Conservation (phyloP, 75 land plant genomes). For the Ceratopteris richardii region DNA sequence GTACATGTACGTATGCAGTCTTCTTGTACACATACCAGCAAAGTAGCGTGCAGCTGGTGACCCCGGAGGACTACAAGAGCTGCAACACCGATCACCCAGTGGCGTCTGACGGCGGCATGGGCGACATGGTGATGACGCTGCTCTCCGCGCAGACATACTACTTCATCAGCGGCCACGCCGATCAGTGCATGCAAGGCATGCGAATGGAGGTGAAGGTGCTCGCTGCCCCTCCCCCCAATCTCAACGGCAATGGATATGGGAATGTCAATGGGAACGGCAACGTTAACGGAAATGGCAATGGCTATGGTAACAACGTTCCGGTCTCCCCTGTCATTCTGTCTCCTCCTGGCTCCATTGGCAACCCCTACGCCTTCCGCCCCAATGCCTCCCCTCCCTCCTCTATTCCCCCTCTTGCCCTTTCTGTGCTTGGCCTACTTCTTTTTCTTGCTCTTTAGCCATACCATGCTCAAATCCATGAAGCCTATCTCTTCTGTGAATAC, state of each 20-base stretch:
- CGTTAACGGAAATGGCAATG: not conserved
- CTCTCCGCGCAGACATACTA: not conserved
- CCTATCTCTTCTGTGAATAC: no score
- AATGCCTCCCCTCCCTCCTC: not conserved
- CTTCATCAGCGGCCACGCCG: not conserved
- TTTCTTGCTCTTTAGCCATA: no score
- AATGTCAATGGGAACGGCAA: not conserved
- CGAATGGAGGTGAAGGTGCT: not conserved
- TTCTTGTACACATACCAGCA: not conserved
- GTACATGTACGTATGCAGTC: not conserved
- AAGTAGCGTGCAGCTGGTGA: conserved; percentile 4
- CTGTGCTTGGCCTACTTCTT: no score
- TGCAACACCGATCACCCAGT: not conserved
- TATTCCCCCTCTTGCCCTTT: no score
- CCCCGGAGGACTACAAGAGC: not conserved
- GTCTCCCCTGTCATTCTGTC: not conserved
- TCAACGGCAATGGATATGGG: not conserved
- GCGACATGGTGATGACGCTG: conserved; percentile 1
- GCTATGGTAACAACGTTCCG: not conserved
- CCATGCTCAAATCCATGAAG: no score
- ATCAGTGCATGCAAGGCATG: conserved; percentile 1
- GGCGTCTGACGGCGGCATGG: conserved; percentile 1
- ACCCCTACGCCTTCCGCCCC: not conserved
- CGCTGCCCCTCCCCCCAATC: not conserved
- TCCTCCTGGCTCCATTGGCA: not conserved